Conservation (phyloP, 1,284 basidiomycete species). For the Moesziomyces aphidis region DNA sequence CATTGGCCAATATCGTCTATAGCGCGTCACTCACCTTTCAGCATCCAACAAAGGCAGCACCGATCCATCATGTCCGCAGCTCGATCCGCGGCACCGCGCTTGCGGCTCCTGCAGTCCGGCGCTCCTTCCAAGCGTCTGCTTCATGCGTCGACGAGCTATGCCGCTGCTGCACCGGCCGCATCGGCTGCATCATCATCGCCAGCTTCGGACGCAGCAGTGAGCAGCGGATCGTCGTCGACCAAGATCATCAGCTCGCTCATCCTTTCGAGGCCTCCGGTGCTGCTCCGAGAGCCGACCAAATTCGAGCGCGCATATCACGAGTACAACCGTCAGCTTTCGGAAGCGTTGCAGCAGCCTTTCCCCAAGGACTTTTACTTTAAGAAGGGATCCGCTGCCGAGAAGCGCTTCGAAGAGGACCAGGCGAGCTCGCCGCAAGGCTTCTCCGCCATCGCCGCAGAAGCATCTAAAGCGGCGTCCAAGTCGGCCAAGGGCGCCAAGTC, state of each 20-base stretch:
- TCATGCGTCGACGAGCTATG: conserved; percentile 23
- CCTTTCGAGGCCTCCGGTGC: conserved; percentile 83
- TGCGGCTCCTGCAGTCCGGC: conserved; percentile 24
- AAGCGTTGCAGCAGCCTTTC: conserved; percentile 88
- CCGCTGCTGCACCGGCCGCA: conserved; percentile 5
- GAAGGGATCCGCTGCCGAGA: conserved; percentile 86
- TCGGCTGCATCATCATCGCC: conserved; percentile 18
- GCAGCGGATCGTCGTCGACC: conserved; percentile 15
- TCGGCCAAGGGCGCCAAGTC: conserved; percentile 8
- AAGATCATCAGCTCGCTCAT: conserved; percentile 73
- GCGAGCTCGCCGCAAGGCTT: conserved; percentile 36
- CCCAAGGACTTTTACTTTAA: conserved; percentile 95
- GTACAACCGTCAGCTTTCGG: conserved; percentile 85
- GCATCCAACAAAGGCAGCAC: neutral
- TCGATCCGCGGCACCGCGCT: conserved; percentile 27
- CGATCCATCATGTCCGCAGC: conserved; percentile 22
- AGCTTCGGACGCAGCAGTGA: conserved; percentile 4
- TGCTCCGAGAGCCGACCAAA: conserved; percentile 80
- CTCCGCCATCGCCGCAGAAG: conserved; percentile 28
- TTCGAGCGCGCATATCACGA: conserved; percentile 88
- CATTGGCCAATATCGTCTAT: too few species aligned
- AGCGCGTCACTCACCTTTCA: too few species aligned
- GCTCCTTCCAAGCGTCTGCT: conserved; percentile 20
- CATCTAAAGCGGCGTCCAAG: conserved; percentile 12
- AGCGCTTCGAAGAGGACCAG: conserved; percentile 76